Evolutionary conservation across 2,329 filamentous ascomycete genomes (phyloP), one percentile per base, ranked within the genome.

Genomic region (Anisogramma anomala): DNA sequence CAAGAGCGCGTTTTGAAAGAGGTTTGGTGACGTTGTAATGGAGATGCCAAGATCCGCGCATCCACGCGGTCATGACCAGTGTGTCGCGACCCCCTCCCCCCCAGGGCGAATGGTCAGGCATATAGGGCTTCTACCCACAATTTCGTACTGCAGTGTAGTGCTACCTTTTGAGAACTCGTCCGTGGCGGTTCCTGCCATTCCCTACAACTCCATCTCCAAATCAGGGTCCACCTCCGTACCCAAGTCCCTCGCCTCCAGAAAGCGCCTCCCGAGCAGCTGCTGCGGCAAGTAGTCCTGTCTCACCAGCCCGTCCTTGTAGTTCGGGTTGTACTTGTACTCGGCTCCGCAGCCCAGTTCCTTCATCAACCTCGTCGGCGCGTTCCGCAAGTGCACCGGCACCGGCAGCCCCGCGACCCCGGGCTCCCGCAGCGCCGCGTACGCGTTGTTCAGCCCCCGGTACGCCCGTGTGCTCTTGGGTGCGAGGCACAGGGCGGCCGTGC

Each of bases 301-400:
- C 1, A 96, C 89, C 51, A 66, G 75, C 0, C 91, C 91, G 46
- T 88, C 77, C 37, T 74, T 63, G 55, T 89, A 98, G 51, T 94
- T 84, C 0, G 91, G 91, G 51, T 94, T 94, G 56, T 98, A 96
- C 61, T 96, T 96, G 62, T 98, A 98, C 57, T 87, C 84, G 36
- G 78, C 80, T 0, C 88, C 88, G 55, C 87, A 94, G 0, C 86
- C 89, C 50, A 96, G 65, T 51, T 95, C 89, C 53, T 88, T 84
- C 89, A 98, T 94, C 49, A 96, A 58, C 50, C 80, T 74, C 1
- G 91, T 96, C 0, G 91, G 89, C 7, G 91, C 91, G 59, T 96
- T 96, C 44, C 91, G 69, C 44, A 98, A 62, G 58, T 96, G 91
- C 28, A 91, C 62, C 2, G 91, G 91, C 17, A 98, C 79, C 0